Conservation (phyloP, 169 alveolate genomes). For the Cryptosporidium bovis region DNA sequence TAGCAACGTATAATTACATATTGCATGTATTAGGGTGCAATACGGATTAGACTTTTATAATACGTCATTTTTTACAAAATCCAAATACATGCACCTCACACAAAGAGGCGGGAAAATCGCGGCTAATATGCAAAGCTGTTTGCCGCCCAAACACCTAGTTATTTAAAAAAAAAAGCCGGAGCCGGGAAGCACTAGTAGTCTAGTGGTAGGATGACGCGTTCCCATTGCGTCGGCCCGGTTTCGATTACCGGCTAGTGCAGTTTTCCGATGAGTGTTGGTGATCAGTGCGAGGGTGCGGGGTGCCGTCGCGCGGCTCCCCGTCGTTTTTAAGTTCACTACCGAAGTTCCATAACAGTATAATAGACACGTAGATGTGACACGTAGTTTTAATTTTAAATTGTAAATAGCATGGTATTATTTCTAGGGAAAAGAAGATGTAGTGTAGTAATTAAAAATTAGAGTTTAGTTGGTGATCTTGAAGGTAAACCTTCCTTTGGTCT, state of each 20-base stretch:
- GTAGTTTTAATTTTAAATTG: no score
- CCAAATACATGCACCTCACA: constrained; percentile 68
- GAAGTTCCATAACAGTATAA: no score
- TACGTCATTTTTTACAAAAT: constrained; percentile 61
- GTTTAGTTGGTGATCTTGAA: constrained; percentile 34
- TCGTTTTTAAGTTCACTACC: no score
- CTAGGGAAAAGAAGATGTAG: background rate
- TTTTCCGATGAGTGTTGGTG: background rate
- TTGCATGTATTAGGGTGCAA: constrained; percentile 73
- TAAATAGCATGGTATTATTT: no score
- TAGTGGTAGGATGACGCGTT: constrained; percentile 75
- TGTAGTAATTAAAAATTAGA: background rate
- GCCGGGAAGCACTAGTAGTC: constrained; percentile 30
- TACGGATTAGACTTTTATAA: constrained; percentile 40
- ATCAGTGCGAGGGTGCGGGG: no score
- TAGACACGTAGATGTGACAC: no score
- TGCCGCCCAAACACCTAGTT: no score
- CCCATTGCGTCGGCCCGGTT: constrained; percentile 76
- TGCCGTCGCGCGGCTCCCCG: no score
- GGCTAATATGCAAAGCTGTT: background rate
- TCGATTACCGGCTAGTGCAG: constrained; percentile 75
- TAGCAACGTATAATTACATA: constrained; percentile 33
- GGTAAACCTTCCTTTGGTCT: constrained; percentile 57
- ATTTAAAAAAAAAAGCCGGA: background rate
- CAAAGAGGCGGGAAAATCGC: constrained; percentile 3